Evolutionary conservation across 73 alveolate species (phyloP).

Genomic region (Stentor coeruleus): DNA sequence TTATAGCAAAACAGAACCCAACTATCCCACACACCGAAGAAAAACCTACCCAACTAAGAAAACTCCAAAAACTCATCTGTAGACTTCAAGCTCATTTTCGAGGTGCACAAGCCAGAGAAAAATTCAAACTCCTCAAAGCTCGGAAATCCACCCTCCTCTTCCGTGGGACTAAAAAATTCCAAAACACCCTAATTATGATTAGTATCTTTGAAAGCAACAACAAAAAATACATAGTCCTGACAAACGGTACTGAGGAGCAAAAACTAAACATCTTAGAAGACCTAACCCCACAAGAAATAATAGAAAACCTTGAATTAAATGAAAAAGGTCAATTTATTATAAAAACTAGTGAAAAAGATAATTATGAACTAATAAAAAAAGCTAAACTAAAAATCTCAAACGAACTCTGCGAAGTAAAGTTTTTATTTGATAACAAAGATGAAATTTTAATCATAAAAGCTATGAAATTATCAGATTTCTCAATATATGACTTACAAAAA

Average conservation of each 20-base stretch:
- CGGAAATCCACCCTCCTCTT: background rate
- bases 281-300: background rate
- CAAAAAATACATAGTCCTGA: background rate
- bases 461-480: background rate
- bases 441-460: background rate
- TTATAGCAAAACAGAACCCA: background rate
- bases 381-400: background rate
- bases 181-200: background rate
- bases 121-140: background rate
- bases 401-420: background rate
- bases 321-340: background rate
- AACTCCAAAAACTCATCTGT: background rate
- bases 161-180: background rate
- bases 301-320: background rate
- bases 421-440: background rate
- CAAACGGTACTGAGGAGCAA: background rate
- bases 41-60: no score
- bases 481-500: background rate
- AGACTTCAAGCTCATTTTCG: conserved; percentile 2
- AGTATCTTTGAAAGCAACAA: background rate
- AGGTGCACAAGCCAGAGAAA: background rate
- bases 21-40: no score
- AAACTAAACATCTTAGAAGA: background rate
- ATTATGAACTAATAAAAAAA: background rate
- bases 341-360: background rate